Conservation (phyloP, 2,329 filamentous ascomycete genomes). For the Aspergillus bombycis region DNA sequence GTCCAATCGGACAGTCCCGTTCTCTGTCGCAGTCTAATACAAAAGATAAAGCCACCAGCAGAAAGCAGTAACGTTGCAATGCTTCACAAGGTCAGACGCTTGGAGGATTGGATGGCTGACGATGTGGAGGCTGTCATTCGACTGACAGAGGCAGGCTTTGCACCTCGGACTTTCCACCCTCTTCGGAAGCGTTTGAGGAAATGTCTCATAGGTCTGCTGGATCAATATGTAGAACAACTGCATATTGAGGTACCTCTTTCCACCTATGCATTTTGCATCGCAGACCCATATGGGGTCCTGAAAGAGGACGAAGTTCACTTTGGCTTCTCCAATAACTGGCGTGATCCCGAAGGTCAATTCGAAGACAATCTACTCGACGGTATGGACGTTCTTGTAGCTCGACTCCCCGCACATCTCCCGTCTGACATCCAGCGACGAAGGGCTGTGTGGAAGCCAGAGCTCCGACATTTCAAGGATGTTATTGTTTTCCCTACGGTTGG, state of each 20-base stretch:
- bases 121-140: slow-evolving; percentile 40
- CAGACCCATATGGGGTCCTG: slow-evolving; percentile 57
- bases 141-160: slow-evolving; percentile 52
- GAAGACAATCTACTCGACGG: slow-evolving; percentile 50
- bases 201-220: slow-evolving; percentile 45
- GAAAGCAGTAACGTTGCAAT: slow-evolving; percentile 26
- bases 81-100: slow-evolving; percentile 25
- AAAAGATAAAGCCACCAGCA: slow-evolving; percentile 32
- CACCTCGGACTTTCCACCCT: slow-evolving; percentile 44
- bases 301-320: slow-evolving; percentile 59
- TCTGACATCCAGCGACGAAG: slow-evolving; percentile 62
- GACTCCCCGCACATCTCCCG: slow-evolving; percentile 59
- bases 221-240: slow-evolving; percentile 49
- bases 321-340: slow-evolving; percentile 54
- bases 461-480: slow-evolving; percentile 60
- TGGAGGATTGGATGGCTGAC: slow-evolving; percentile 42
- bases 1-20: slow-evolving; percentile 36
- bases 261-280: slow-evolving; percentile 59
- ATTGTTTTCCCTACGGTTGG: slow-evolving; percentile 61
- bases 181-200: slow-evolving; percentile 44
- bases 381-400: slow-evolving; percentile 57
- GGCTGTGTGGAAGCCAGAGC: slow-evolving; percentile 53
- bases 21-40: slow-evolving; percentile 40
- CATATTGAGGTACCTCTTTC: slow-evolving; percentile 54
- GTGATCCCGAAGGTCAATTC: slow-evolving; percentile 38